Evolutionary conservation across 1,284 basidiomycete species (phyloP).

Genomic region (Puccinia novopanici): DNA sequence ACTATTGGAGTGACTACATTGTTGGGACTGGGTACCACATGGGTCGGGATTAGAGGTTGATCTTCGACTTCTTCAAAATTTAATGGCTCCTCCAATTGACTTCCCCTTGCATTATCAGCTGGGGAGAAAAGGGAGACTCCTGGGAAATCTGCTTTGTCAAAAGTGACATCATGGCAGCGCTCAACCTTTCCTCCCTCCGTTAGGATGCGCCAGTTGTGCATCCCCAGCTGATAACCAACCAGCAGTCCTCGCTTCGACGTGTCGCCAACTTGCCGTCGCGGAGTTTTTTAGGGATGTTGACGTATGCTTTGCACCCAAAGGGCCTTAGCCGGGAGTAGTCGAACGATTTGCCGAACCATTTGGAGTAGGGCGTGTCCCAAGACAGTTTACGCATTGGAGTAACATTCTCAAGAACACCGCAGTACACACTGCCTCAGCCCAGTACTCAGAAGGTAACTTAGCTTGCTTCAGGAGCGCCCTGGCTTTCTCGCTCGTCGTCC

Average conservation of each 20-base stretch:
- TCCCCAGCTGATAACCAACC: neutral
- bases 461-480: constrained; percentile 1
- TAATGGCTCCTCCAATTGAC: too few relatives aligned
- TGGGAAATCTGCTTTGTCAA: too few relatives aligned
- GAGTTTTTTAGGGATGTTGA: neutral
- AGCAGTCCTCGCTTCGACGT: neutral
- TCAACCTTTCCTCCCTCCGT: too few relatives aligned
- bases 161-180: neutral
- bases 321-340: neutral
- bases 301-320: neutral
- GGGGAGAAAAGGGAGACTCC: too few relatives aligned
- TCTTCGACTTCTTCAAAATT: too few relatives aligned
- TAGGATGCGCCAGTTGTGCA: too few relatives aligned
- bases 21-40: too few relatives aligned
- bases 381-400: neutral
- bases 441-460: too few relatives aligned
- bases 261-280: neutral
- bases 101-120: too few relatives aligned
- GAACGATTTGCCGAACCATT: neutral
- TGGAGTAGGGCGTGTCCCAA: neutral
- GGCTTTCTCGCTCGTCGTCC: constrained; percentile 28
- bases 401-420: neutral
- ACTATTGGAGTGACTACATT: too few relatives aligned
- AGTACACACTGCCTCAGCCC: too few relatives aligned
- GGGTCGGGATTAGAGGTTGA: too few relatives aligned